These are phyloP conservation scores for Pythium vanterpoolii DNA, from an alignment of 352 stramenopile genomes.

Conservation along the genomic window DNA sequence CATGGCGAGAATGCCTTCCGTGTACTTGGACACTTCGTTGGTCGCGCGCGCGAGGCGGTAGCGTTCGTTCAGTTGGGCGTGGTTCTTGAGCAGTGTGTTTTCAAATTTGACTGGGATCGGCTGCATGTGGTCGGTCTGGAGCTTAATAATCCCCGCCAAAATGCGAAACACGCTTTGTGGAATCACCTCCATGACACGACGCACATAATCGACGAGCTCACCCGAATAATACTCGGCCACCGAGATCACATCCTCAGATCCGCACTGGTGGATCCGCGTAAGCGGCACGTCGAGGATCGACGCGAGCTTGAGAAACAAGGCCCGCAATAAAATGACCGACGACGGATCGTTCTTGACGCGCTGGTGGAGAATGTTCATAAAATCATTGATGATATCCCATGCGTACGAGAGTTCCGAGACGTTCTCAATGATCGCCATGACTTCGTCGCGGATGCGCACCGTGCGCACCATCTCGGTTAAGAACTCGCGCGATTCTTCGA, in stretches of 20 bases:
- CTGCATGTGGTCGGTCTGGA: slow-evolving; percentile 91
- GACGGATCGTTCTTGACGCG: slow-evolving; percentile 91
- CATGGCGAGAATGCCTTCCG: slow-evolving; percentile 94
- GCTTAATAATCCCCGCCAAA: slow-evolving; percentile 90
- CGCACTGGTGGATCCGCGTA: slow-evolving; percentile 90
- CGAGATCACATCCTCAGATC: slow-evolving; percentile 89
- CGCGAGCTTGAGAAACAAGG: slow-evolving; percentile 94
- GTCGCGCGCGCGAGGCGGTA: slow-evolving; percentile 92
- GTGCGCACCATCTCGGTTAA: slow-evolving; percentile 95
- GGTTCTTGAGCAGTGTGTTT: slow-evolving; percentile 90
- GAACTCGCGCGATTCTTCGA: slow-evolving; percentile 90
- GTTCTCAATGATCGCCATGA: slow-evolving; percentile 91
- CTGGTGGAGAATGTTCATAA: slow-evolving; percentile 93
- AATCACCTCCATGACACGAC: slow-evolving; percentile 94
- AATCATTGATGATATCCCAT: slow-evolving; percentile 94
- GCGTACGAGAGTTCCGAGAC: slow-evolving; percentile 94
- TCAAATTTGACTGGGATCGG: slow-evolving; percentile 91
- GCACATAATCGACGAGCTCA: slow-evolving; percentile 93
- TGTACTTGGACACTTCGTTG: slow-evolving; percentile 95
- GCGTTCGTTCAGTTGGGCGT: slow-evolving; percentile 89
- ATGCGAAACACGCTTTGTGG: slow-evolving; percentile 94
- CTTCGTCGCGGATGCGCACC: slow-evolving; percentile 89
- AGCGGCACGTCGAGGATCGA: slow-evolving; percentile 94
- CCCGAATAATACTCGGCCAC: slow-evolving; percentile 94
- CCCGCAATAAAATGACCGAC: slow-evolving; percentile 90